Evolutionary conservation across 805 yeast genomes (phyloP), one percentile per base, ranked within the genome.

Genomic region (Pichia paraexigua): DNA sequence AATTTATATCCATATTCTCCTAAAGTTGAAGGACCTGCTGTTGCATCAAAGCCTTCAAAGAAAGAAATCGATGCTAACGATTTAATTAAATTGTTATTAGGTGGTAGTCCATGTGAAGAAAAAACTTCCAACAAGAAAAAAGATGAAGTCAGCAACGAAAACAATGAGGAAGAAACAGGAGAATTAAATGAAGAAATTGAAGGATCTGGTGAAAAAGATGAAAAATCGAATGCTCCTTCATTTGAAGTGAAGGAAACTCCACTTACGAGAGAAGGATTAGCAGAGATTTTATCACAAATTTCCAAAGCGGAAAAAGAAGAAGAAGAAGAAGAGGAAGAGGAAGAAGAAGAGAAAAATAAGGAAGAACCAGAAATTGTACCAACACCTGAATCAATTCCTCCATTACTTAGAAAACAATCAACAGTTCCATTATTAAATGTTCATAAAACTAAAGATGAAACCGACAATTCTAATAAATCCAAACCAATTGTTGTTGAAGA

Each of bases 391-490:
- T 25, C 52, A 24, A 15, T 46, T 32, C 41, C 43, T 32, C 41
- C 43, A 32, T 27, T 35, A 30, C 51, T 44, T 24, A 56, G 53
- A 45, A 54, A 53, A 53, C 50, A 52, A 39, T 53, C 59, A 2
- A 51, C 57, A 10, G 53, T 43, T 20, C 54, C 62, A 13, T 52
- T 56, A 5, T 49, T 60, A 39, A 58, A 57, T 46, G 60, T 59
- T 32, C 49, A 53, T n/a, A 59, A 58, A 20, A 48, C 50, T 11
- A 55, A 47, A 11, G 45, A 56, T 24, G 53, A 53, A 30, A 47
- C 50, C 28, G 56, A 50, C 35, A 41, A 41, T 15, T 21, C 40
- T 11, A 9, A 11, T 11, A 9, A 6, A 18, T n/a, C 24, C 12
- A 47, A 39, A 37, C 47, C 50, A 3, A 46, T 40, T 17, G 45